Conservation (phyloP, 768 basidiomycete genomes). For the Russula ochroleuca region DNA sequence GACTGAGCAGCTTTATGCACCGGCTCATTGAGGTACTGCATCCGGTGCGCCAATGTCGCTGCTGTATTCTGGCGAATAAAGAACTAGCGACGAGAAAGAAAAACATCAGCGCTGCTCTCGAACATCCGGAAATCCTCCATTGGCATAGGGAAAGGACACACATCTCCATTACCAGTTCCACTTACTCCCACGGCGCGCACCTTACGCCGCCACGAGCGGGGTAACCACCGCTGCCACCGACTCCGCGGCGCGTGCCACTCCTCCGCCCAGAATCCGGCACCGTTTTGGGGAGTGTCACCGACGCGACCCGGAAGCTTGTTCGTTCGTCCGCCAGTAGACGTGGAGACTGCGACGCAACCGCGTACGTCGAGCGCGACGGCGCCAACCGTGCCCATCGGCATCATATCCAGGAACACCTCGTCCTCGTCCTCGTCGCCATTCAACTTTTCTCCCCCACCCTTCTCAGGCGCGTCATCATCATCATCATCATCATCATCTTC, state of each 20-base stretch:
- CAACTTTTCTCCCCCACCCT: conserved; percentile 27
- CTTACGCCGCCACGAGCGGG: conserved; percentile 35
- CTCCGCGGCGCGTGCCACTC: conserved; percentile 50
- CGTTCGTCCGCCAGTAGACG: conserved; percentile 78
- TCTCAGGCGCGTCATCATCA: conserved; percentile 50
- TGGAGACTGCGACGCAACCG: conserved; percentile 68
- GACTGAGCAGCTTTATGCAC: conserved; percentile 50
- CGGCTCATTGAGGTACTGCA: conserved; percentile 56
- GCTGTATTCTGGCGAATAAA: conserved; percentile 71
- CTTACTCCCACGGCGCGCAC: conserved; percentile 64
- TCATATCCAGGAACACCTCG: conserved; percentile 45
- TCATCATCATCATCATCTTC: conserved; percentile 65
- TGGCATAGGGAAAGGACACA: neutral
- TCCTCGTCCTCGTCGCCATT: conserved; percentile 27
- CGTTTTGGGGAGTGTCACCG: conserved; percentile 80
- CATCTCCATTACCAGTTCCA: conserved; percentile 65
- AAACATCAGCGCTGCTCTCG: neutral
- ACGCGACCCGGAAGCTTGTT: conserved; percentile 81
- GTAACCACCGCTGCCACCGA: conserved; percentile 38
- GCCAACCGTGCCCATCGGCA: conserved; percentile 78
- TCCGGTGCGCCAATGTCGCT: conserved; percentile 59
- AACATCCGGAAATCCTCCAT: neutral
- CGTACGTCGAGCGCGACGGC: conserved; percentile 74
- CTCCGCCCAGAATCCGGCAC: conserved; percentile 79
- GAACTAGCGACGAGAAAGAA: conserved; percentile 43